A percentile compares a stretch with the other conserved stretches of the same genome.
Conservation (phyloP, 2,329 filamentous ascomycete species). For the Lithohypha guttulata region DNA sequence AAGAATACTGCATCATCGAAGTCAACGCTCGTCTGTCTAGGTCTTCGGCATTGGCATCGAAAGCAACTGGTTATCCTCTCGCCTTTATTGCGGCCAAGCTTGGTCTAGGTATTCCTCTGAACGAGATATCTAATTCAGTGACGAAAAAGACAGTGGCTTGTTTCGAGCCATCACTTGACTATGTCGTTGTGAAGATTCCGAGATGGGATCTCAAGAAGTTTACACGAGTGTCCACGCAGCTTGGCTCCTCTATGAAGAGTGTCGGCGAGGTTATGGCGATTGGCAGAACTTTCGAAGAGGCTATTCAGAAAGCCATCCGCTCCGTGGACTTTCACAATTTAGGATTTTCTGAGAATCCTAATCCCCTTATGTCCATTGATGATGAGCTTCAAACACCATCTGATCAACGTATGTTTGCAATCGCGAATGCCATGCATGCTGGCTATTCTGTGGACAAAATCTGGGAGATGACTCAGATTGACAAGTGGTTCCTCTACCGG, state of each 20-base stretch:
- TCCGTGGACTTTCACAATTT: conserved; percentile 91
- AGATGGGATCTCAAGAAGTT: conserved; percentile 99
- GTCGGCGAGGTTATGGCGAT: conserved; percentile 99
- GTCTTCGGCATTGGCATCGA: conserved; percentile 90
- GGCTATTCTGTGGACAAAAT: conserved; percentile 95
- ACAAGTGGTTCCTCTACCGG: conserved; percentile 94
- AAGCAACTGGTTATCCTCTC: conserved; percentile 91
- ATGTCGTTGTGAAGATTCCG: conserved; percentile 97
- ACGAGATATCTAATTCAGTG: conserved; percentile 92
- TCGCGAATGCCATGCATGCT: conserved; percentile 92
- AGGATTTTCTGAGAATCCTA: conserved; percentile 75
- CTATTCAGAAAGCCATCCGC: conserved; percentile 95
- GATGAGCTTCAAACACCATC: conserved; percentile 94
- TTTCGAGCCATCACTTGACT: conserved; percentile 96
- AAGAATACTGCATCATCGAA: conserved; percentile 98
- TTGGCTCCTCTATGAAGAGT: conserved; percentile 99
- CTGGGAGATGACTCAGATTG: conserved; percentile 96
- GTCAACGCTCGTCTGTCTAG: conserved; percentile 93
- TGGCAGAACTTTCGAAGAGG: conserved; percentile 91
- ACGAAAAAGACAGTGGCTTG: conserved; percentile 93
- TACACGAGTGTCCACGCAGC: conserved; percentile 85
- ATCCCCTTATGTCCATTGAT: conserved; percentile 88
- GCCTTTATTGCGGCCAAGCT: conserved; percentile 96
- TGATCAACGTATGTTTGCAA: conserved; percentile 92
- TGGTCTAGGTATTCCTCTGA: conserved; percentile 84